Conservation (phyloP, 2,329 filamentous ascomycete genomes). For the Colletotrichum destructivum region DNA sequence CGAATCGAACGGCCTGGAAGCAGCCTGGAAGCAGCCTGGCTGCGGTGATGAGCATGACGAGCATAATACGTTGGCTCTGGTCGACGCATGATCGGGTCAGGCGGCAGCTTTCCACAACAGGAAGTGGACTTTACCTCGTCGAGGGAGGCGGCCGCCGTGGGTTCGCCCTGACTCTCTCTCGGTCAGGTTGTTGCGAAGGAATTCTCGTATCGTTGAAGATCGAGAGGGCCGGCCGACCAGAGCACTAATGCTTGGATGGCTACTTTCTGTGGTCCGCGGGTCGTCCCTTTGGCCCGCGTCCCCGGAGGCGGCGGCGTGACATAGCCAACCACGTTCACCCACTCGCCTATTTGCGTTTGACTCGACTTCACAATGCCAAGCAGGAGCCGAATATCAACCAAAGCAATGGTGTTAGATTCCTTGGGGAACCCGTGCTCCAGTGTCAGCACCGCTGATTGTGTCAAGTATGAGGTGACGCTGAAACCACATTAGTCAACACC, state of each 20-base stretch:
- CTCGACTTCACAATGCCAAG: conserved; percentile 75
- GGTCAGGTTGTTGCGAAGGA: conserved; percentile 4
- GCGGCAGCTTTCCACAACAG: conserved; percentile 7
- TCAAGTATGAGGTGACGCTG: conserved; percentile 68
- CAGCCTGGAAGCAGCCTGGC: conserved; percentile 12
- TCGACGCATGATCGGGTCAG: conserved; percentile 14
- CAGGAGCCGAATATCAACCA: conserved; percentile 81
- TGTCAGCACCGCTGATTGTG: conserved; percentile 71
- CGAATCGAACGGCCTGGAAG: not conserved
- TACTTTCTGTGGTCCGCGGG: conserved; percentile 47
- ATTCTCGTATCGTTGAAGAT: conserved; percentile 63
- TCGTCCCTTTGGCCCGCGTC: conserved; percentile 34
- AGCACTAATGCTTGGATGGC: conserved; percentile 82
- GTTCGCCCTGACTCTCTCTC: not conserved
- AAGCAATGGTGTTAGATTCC: conserved; percentile 61
- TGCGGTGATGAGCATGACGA: conserved; percentile 19
- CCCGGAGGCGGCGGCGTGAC: conserved; percentile 58
- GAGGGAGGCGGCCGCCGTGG: not conserved
- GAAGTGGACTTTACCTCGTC: conserved; percentile 16
- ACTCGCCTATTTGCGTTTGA: conserved; percentile 81
- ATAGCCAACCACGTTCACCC: conserved; percentile 92
- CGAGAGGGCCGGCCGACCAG: conserved; percentile 82
- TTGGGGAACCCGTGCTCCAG: conserved; percentile 78
- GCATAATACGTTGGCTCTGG: not conserved
- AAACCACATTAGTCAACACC: conserved; percentile 45